Percentiles rank a stretch among this genome's conserved stretches.
Evolutionary conservation across 345 rosid species (phyloP).

Genomic region (Microthlaspi erraticum): DNA sequence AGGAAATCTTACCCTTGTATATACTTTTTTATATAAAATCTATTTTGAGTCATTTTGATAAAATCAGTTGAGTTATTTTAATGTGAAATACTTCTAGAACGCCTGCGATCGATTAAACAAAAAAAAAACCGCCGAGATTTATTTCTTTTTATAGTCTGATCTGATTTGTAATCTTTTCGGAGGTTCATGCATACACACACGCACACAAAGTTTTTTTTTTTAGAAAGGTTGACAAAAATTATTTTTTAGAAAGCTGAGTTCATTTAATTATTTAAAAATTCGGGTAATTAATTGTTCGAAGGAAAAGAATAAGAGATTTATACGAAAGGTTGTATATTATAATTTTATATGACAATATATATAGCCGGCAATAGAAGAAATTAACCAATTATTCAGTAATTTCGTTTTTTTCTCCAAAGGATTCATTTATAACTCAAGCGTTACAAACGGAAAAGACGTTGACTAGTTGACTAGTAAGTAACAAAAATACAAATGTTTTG

Average conservation of each 20-base stretch:
- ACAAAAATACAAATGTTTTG: background rate
- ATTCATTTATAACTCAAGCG: constrained; percentile 11
- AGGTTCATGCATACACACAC: background rate
- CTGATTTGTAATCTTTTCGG: background rate
- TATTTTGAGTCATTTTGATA: background rate
- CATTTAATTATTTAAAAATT: background rate
- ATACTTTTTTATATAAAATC: too few relatives aligned
- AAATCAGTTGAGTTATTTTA: background rate
- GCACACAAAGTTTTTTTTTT: background rate
- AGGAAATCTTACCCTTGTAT: background rate
- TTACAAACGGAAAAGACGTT: background rate
- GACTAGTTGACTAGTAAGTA: background rate
- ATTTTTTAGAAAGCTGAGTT: too few relatives aligned
- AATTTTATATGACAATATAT: too few relatives aligned
- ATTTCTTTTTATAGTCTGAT: background rate
- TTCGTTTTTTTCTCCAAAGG: background rate
- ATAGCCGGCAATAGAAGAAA: too few relatives aligned
- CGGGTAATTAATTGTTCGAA: background rate
- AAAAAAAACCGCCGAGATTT: background rate
- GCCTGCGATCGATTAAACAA: background rate
- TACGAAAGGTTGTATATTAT: too few relatives aligned
- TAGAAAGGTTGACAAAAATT: too few relatives aligned
- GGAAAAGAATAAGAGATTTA: background rate
- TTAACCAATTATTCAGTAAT: too few relatives aligned
- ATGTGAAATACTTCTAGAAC: background rate